Evolutionary conservation across 2,329 filamentous ascomycete genomes (phyloP).

Genomic region (Colletotrichum filicis): DNA sequence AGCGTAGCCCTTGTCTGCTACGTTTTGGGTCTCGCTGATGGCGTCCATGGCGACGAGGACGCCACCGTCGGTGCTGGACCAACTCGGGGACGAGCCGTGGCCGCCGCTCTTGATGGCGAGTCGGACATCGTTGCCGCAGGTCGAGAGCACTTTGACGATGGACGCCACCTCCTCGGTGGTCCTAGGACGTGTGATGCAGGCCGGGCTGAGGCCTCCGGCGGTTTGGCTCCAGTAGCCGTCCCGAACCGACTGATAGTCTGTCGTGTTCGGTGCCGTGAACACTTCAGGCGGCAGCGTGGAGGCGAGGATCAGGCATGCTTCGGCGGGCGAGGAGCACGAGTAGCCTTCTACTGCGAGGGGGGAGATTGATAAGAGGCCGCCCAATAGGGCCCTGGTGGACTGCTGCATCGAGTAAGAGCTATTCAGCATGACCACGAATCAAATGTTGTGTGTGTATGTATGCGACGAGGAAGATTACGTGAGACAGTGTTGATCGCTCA

Average conservation of each 20-base stretch:
- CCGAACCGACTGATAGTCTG: neutral
- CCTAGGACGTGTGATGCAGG: neutral
- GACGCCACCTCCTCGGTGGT: neutral
- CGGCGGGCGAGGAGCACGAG: neutral
- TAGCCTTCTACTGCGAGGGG: neutral
- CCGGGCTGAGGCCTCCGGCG: neutral
- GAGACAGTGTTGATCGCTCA: no score
- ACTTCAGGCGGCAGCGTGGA: neutral
- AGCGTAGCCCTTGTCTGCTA: neutral
- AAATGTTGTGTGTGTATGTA: neutral
- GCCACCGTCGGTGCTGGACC: neutral
- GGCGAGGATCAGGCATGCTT: neutral
- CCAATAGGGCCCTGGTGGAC: neutral
- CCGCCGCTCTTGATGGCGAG: neutral
- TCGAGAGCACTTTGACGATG: neutral
- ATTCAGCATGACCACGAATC: neutral
- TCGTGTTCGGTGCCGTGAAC: neutral
- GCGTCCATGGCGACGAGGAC: neutral
- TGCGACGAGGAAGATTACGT: neutral
- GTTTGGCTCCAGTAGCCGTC: neutral
- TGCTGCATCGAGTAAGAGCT: neutral
- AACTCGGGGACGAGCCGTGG: neutral
- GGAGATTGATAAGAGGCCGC: neutral
- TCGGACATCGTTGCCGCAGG: neutral
- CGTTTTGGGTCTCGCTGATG: neutral